phyloP scores from a whole-genome alignment of 2,329 filamentous ascomycete species.

The Penicillium sp. region DNA sequence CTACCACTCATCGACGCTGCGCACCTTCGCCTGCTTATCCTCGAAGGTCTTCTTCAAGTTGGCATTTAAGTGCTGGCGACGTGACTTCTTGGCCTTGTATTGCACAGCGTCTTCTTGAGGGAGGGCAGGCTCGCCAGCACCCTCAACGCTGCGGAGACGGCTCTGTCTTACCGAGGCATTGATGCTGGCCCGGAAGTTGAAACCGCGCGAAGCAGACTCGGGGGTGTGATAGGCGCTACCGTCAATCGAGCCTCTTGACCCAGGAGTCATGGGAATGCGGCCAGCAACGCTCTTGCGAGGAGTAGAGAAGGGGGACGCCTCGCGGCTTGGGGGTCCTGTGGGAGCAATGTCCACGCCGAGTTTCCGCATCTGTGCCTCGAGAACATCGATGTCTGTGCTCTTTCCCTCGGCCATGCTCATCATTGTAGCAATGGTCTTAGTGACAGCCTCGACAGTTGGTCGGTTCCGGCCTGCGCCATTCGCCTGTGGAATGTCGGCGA shows the following conservation, averaged over 20 bases:
- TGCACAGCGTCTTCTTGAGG: conserved; percentile 31
- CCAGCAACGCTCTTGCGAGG: conserved; percentile 31
- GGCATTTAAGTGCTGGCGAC: conserved; percentile 35
- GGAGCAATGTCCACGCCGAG: conserved; percentile 52
- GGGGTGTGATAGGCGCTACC: conserved; percentile 43
- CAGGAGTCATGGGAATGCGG: conserved; percentile 38
- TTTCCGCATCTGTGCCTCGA: conserved; percentile 82
- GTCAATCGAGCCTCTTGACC: conserved; percentile 37
- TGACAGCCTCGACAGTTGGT: conserved; percentile 87
- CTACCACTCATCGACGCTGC: conserved; percentile 34
- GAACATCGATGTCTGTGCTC: conserved; percentile 83
- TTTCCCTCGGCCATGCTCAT: conserved; percentile 88
- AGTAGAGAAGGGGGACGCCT: conserved; percentile 41
- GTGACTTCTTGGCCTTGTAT: conserved; percentile 39
- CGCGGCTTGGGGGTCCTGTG: conserved; percentile 29
- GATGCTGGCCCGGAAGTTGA: conserved; percentile 36
- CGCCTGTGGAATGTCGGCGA: conserved; percentile 58
- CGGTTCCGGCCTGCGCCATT: conserved; percentile 51
- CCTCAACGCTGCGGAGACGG: conserved; percentile 33
- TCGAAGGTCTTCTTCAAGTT: conserved; percentile 38
- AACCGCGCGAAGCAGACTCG: conserved; percentile 35
- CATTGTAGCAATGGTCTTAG: conserved; percentile 89
- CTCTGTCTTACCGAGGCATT: conserved; percentile 35
- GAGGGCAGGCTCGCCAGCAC: conserved; percentile 23
- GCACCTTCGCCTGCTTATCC: conserved; percentile 35